Base-by-base conservation (phyloP, 2,329 filamentous ascomycete species). In the Ophiostoma pallidulum region DNA sequence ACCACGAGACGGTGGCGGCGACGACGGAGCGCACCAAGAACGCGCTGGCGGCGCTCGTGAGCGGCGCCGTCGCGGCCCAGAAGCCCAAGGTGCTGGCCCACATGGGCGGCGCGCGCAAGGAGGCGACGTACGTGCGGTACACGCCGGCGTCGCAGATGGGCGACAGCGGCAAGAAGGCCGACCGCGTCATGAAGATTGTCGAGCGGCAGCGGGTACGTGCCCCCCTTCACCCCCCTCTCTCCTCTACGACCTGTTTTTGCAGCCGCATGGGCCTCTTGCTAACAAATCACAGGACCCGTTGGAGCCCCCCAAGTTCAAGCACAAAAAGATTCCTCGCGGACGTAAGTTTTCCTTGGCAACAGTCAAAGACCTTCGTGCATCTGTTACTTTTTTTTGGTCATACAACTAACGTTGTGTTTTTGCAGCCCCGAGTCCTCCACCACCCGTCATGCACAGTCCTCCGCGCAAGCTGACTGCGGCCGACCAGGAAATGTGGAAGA, bases 81-180 rank as follows among this genome's bases (percentile, higher is more conserved):
- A 94, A 94, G 62, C 92, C 92, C 3, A 98, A 98, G 72, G 95
- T 89, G 57, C 82, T 97, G 58, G 90, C 89, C 59, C 79, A 84
- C 8, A 40, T 54, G 50, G 51, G 51, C 42, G 83, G 82, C n/a
- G 75, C 78, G 42, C 76, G 86, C 55, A 83, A 84, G 48, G 91
- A 95, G 50, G 82, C 92, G 6, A 97, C 91, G 0, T 98, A 89
- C 64, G 92, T 98, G 51, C 80, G 88, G 54, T 98, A 98, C 62
- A 97, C 90, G 14, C 92, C 92, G 4, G 87, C 90, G 36, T 91
- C 92, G 59, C 92, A 98, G 69, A 96, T 98, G 88, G 92, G 92
- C 12, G 87, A 79, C 59, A 73, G 89, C 63, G 80, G 78, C 33
- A 84, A 82, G 65, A 94, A 95, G 69, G 87, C 89, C 59, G 90